Conservation (phyloP, 2,329 filamentous ascomycete genomes). For the Neofusicoccum laricinum region DNA sequence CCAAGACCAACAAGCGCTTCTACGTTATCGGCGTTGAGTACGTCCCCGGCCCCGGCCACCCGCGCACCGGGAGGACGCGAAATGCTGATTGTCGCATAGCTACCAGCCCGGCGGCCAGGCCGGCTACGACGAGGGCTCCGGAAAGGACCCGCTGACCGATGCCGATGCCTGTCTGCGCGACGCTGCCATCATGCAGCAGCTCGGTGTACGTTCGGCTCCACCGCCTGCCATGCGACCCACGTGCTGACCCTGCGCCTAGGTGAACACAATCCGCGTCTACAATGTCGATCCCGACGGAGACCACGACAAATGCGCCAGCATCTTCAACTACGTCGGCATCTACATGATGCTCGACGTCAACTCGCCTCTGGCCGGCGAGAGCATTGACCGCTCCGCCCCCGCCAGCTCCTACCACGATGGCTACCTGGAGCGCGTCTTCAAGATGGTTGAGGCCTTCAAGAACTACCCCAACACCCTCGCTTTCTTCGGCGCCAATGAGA, state of each 20-base stretch:
- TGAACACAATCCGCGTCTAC: constrained; percentile 66
- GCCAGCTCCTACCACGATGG: constrained; percentile 53
- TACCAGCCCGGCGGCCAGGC: constrained; percentile 63
- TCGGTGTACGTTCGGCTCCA: constrained; percentile 47
- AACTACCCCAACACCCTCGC: constrained; percentile 63
- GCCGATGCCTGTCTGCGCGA: constrained; percentile 59
- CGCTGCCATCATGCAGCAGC: constrained; percentile 60
- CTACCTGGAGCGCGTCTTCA: constrained; percentile 59
- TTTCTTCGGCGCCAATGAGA: constrained; percentile 67
- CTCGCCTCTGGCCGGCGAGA: constrained; percentile 55
- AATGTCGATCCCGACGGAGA: constrained; percentile 59
- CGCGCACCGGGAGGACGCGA: not conserved
- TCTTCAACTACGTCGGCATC: constrained; percentile 65
- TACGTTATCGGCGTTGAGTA: constrained; percentile 62
- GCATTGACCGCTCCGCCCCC: constrained; percentile 55
- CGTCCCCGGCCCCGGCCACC: constrained; percentile 22
- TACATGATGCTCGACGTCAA: constrained; percentile 67
- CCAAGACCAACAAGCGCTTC: constrained; percentile 56
- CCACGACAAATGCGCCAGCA: constrained; percentile 61
- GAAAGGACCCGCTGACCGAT: constrained; percentile 56
- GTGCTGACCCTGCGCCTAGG: constrained; percentile 26
- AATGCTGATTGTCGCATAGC: constrained; percentile 30
- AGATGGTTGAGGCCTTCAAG: constrained; percentile 65
- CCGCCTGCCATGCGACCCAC: not conserved
- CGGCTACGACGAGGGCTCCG: constrained; percentile 51